Conservation (phyloP, 257 asterid genomes). For the Ligustrum vulgare region DNA sequence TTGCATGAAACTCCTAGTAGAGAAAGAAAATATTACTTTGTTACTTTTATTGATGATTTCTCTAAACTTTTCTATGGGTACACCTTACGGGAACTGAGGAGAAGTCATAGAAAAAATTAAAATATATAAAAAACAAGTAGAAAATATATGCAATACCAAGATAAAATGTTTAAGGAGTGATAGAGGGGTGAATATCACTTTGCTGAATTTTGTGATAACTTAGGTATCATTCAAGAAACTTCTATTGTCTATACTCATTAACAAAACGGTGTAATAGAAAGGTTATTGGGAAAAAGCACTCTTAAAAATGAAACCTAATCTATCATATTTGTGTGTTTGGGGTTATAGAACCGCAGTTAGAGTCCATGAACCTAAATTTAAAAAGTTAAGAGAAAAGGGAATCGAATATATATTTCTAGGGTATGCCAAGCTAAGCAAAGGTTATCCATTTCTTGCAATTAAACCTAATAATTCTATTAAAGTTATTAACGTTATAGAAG, state of each 20-base stretch:
- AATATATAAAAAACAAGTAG: background rate
- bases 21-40: too few species aligned
- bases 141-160: too few species aligned
- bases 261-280: too few species aligned
- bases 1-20: too few species aligned
- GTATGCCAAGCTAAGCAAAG: constrained; percentile 10
- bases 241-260: too few species aligned
- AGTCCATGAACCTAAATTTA: constrained; percentile 2
- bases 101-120: background rate
- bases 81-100: background rate
- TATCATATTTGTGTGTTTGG: constrained; percentile 7
- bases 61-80: too few species aligned
- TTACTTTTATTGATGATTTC: too few species aligned
- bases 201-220: too few species aligned
- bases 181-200: too few species aligned
- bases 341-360: constrained; percentile 1
- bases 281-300: too few species aligned
- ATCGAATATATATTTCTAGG: constrained; percentile 18
- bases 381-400: constrained; percentile 7
- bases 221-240: too few species aligned
- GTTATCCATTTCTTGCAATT: constrained; percentile 9
- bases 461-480: background rate
- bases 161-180: background rate
- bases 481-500: constrained; percentile 1
- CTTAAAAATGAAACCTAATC: too few species aligned